Conservation (phyloP, 768 basidiomycete species). For the Suillus subluteus region DNA sequence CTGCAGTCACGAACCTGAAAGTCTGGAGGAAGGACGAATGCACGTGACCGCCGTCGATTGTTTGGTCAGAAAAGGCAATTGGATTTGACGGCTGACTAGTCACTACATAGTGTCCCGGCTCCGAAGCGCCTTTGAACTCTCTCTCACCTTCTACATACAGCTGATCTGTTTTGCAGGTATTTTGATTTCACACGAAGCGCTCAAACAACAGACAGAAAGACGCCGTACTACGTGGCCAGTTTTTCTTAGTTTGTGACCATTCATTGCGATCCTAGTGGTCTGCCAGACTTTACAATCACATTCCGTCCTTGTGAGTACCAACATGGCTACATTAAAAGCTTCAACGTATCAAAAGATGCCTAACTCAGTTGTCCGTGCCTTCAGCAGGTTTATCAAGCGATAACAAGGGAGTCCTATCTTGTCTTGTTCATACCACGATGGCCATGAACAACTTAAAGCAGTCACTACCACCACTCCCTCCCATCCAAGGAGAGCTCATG, state of each 20-base stretch:
- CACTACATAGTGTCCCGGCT: background rate
- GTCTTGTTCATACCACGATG: background rate
- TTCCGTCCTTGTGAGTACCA: background rate
- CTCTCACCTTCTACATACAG: background rate
- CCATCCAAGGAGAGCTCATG: constrained; percentile 58
- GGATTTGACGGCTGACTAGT: background rate
- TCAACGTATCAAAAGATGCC: background rate
- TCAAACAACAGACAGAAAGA: background rate
- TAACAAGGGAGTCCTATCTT: background rate
- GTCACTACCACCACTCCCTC: constrained; percentile 51
- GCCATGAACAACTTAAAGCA: constrained; percentile 8
- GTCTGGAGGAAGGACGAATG: background rate
- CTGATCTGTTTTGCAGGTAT: background rate
- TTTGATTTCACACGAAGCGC: background rate
- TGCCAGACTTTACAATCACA: background rate
- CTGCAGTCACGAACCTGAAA: constrained; percentile 1
- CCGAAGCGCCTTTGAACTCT: background rate
- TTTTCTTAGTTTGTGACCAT: background rate
- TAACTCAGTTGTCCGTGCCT: background rate
- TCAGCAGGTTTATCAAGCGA: constrained; percentile 8
- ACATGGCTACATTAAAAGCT: background rate
- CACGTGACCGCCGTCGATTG: constrained; percentile 9
- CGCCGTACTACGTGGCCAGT: background rate
- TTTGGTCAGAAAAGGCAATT: constrained; percentile 4
- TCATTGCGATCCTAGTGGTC: background rate